These are phyloP conservation scores for Amanita subjunquillea DNA, from an alignment of 768 basidiomycete genomes.

Conservation along the genomic window DNA sequence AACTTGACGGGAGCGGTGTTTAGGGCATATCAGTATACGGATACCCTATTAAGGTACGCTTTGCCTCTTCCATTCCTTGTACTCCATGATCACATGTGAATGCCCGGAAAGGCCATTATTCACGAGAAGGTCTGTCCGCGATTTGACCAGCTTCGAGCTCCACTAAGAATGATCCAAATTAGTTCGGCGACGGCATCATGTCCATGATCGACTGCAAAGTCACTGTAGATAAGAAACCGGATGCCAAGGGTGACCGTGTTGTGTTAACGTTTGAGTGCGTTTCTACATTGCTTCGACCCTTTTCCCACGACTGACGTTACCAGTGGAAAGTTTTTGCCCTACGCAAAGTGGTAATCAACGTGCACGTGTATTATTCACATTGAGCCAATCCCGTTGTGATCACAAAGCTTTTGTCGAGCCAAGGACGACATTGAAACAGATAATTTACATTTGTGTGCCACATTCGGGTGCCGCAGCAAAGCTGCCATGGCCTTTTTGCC, in stretches of 20 bases:
- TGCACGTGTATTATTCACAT: not conserved
- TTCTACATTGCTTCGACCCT: not conserved
- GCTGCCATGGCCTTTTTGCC: not conserved
- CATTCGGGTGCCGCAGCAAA: not conserved
- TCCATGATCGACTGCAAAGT: conserved; percentile 82
- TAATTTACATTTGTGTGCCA: not conserved
- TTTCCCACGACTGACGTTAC: not conserved
- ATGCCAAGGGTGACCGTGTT: conserved; percentile 75
- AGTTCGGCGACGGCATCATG: conserved; percentile 88
- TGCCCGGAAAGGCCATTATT: conserved; percentile 43
- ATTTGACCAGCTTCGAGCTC: not conserved
- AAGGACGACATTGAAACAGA: not conserved
- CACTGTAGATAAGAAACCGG: conserved; percentile 52
- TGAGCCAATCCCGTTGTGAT: not conserved
- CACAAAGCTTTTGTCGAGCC: not conserved
- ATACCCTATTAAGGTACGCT: conserved; percentile 60
- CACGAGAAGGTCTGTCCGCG: conserved; percentile 52
- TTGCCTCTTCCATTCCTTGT: not conserved
- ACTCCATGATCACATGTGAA: not conserved
- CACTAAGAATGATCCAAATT: conserved; percentile 2
- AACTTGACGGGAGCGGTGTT: not conserved
- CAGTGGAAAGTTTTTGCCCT: conserved; percentile 74
- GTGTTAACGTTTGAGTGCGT: conserved; percentile 73
- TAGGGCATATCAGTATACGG: conserved; percentile 72
- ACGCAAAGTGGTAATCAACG: conserved; percentile 37